phyloP scores from a whole-genome alignment of 495 filamentous ascomycete genomes.

The Penicillium atrosanguineum region DNA sequence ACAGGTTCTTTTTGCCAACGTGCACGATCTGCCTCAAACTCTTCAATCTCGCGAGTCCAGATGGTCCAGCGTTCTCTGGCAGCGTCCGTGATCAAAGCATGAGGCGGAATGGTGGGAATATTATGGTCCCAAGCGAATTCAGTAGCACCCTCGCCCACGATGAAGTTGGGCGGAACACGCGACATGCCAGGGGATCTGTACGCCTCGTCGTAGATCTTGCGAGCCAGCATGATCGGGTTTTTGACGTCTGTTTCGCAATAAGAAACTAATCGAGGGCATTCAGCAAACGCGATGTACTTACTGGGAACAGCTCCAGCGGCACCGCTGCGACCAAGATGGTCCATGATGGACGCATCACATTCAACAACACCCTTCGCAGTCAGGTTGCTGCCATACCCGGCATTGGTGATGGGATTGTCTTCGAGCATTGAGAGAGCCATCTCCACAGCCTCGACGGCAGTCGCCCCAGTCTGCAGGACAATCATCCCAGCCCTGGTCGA shows the following conservation, averaged over 20 bases:
- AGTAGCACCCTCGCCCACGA: slow-evolving; percentile 79
- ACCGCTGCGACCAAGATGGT: slow-evolving; percentile 86
- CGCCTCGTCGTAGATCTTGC: slow-evolving; percentile 73
- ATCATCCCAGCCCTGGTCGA: slow-evolving; percentile 77
- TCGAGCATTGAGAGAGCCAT: slow-evolving; percentile 83
- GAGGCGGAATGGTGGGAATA: slow-evolving; percentile 64
- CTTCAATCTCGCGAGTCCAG: slow-evolving; percentile 74
- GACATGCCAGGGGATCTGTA: slow-evolving; percentile 70
- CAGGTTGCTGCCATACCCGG: slow-evolving; percentile 95
- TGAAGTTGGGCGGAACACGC: slow-evolving; percentile 88
- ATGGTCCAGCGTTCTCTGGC: slow-evolving; percentile 69
- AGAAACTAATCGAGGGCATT: slow-evolving; percentile 4
- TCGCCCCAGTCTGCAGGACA: slow-evolving; percentile 71
- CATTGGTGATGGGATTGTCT: slow-evolving; percentile 92
- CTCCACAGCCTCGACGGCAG: slow-evolving; percentile 89
- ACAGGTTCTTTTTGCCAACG: background rate
- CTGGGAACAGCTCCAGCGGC: slow-evolving; percentile 86
- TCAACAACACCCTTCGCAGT: slow-evolving; percentile 86
- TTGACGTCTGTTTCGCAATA: slow-evolving; percentile 63
- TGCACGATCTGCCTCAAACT: slow-evolving; percentile 26
- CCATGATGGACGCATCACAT: slow-evolving; percentile 88
- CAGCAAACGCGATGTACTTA: slow-evolving; percentile 44
- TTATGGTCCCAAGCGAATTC: slow-evolving; percentile 79
- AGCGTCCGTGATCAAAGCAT: slow-evolving; percentile 69
- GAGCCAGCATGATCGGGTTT: slow-evolving; percentile 87